Evolutionary conservation across 768 basidiomycete species (phyloP).

Genomic region (Boletus subparvulus): DNA sequence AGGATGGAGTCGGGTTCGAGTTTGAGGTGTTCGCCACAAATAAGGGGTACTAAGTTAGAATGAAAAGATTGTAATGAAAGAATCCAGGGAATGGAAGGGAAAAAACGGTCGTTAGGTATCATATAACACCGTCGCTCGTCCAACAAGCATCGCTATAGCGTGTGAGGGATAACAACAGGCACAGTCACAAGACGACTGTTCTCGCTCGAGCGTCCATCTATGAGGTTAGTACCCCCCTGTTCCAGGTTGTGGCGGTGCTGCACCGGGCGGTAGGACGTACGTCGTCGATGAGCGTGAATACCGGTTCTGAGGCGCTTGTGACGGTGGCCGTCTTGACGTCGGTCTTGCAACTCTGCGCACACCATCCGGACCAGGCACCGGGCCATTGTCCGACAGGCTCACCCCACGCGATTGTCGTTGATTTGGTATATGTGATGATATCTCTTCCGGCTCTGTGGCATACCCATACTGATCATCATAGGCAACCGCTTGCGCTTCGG

Average conservation of each 20-base stretch:
- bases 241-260: conserved; percentile 58
- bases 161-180: not conserved
- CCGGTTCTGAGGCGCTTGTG: conserved; percentile 63
- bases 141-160: conserved; percentile 9
- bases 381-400: conserved; percentile 78
- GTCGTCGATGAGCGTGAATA: conserved; percentile 63
- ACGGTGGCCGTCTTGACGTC: conserved; percentile 51
- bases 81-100: conserved; percentile 9
- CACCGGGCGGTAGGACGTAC: conserved; percentile 68
- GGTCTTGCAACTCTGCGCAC: conserved; percentile 78
- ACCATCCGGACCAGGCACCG: conserved; percentile 73
- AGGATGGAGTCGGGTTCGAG: not conserved
- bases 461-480: conserved; percentile 39
- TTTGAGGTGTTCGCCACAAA: not conserved
- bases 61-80: not conserved
- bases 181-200: not conserved
- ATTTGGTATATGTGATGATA: conserved; percentile 12
- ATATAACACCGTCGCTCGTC: conserved; percentile 10
- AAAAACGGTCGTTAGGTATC: conserved; percentile 8
- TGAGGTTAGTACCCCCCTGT: conserved; percentile 12
- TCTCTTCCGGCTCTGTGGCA: conserved; percentile 39
- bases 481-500: conserved; percentile 42
- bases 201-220: conserved; percentile 7
- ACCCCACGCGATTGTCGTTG: conserved; percentile 55
- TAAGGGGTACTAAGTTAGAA: conserved; percentile 10